Evolutionary conservation across 108 stramenopile species (phyloP).

Genomic region (Chaetoceros tenuissimus): DNA sequence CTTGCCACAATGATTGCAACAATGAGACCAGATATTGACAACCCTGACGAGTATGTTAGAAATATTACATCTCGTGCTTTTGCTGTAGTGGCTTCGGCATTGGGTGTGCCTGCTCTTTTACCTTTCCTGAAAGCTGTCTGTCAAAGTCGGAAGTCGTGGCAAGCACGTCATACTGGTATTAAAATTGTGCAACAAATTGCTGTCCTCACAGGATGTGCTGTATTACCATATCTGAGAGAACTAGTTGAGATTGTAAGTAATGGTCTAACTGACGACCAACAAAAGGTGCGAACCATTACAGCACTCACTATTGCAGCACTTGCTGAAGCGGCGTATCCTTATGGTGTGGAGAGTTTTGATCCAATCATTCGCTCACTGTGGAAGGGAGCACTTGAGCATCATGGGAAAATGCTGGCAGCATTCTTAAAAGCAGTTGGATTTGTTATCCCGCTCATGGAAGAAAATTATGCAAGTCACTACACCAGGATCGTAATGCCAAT

Average conservation of each 20-base stretch:
- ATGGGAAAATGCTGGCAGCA: constrained; percentile 96
- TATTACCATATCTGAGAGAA: constrained; percentile 93
- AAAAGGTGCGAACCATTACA: constrained; percentile 95
- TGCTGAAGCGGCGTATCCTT: constrained; percentile 97
- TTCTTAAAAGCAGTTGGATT: constrained; percentile 98
- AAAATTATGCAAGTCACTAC: constrained; percentile 99
- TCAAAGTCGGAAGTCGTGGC: constrained; percentile 93
- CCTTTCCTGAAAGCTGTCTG: constrained; percentile 99
- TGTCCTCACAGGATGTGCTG: constrained; percentile 95
- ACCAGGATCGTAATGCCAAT: constrained; percentile 98
- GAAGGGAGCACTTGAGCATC: constrained; percentile 97
- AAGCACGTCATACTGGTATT: constrained; percentile 98
- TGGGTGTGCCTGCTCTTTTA: constrained; percentile 92
- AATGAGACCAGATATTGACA: constrained; percentile 99
- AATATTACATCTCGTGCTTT: constrained; percentile 97
- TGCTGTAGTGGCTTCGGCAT: constrained; percentile 96
- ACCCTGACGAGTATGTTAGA: constrained; percentile 95
- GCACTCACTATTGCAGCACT: constrained; percentile 94
- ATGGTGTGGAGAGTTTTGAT: constrained; percentile 99
- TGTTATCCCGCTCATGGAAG: constrained; percentile 98
- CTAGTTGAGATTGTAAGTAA: constrained; percentile 95
- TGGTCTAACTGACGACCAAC: constrained; percentile 94
- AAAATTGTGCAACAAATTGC: constrained; percentile 99
- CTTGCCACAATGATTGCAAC: constrained; percentile 99
- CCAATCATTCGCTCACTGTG: constrained; percentile 94